A percentile compares a stretch with the other conserved stretches of the same genome.
These are phyloP conservation scores for Coniochaeta hoffmannii DNA, from an alignment of 2,329 filamentous ascomycete species.

Conservation along the genomic window DNA sequence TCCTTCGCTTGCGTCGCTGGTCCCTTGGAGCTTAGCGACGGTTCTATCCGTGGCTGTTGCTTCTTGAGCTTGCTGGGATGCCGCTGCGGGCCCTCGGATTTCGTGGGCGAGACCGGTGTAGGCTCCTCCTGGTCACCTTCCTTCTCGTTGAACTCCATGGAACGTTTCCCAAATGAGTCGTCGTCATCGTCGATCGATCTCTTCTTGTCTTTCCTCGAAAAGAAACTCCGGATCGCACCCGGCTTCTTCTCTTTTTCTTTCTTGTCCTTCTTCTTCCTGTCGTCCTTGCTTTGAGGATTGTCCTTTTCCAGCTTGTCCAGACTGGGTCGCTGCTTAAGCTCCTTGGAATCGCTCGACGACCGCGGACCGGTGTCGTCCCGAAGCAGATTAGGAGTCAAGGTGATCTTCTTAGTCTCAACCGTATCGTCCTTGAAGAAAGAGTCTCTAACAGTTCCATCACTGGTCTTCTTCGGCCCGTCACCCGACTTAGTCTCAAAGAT, in stretches of 20 bases:
- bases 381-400: constrained; percentile 84
- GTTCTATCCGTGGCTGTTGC: constrained; percentile 43
- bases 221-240: constrained; percentile 51
- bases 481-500: constrained; percentile 48
- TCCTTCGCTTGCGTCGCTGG: constrained; percentile 20
- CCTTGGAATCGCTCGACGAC: constrained; percentile 49
- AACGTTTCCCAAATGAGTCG: constrained; percentile 54
- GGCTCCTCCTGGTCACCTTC: constrained; percentile 37
- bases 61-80: constrained; percentile 66
- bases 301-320: constrained; percentile 69
- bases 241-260: constrained; percentile 63
- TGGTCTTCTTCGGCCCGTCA: constrained; percentile 54
- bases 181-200: constrained; percentile 49
- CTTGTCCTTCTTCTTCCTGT: constrained; percentile 68
- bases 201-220: constrained; percentile 57
- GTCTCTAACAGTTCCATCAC: constrained; percentile 82
- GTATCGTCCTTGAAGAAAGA: constrained; percentile 97
- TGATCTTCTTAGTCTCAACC: constrained; percentile 94
- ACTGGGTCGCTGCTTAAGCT: constrained; percentile 53
- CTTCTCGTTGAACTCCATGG: constrained; percentile 41
- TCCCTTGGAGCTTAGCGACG: constrained; percentile 36
- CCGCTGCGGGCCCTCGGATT: constrained; percentile 37
- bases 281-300: constrained; percentile 48
- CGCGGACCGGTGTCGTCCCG: constrained; percentile 63
- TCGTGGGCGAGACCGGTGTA: constrained; percentile 38